Base-by-base conservation (phyloP, 1,284 basidiomycete species). In the Takashimella koratensis region DNA sequence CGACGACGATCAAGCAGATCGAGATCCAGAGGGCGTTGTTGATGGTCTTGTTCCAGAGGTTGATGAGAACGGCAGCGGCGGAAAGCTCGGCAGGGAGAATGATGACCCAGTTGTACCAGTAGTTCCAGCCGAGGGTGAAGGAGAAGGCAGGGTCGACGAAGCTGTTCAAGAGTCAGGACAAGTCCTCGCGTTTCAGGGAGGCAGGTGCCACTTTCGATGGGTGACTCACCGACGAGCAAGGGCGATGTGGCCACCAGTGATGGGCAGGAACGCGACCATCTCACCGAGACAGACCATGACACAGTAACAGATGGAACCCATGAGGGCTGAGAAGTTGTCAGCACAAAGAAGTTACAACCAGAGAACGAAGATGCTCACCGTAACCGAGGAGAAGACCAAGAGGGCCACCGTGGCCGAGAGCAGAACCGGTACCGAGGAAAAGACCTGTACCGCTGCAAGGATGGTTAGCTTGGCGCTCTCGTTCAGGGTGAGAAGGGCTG, bases 41-140 rank as follows among this genome's bases (percentile, higher is more conserved):
- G 59, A 86, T 77, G 22, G 74, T 66, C 4, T 73, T 63, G 66
- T 67, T 67, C 87, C 88, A 91, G 67, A 83, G 87, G 45, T 85
- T 81, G 64, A 91, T 85, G n/a, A 92, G 77, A 13, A 91, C 81
- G 2, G 88, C 81, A 1, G 86, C 82, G 21, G 88, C 88, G 53
- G 84, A 84, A 16, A 91, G 75, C 66, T 92, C 89, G 4, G 87
- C 86, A 3, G 89, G 88, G 21, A 90, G 78, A 52, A 88, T 73
- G 58, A 79, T 78, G 22, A 73, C 64, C 75, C 86, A 87, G 64
- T 84, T 86, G 69, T 86, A 87, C 83, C 85, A 86, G 68, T 88
- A 89, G 65, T 88, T 85, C 86, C 86, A 90, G 54, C 87, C 88
- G 83, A 87, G 84, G 13, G 88, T 82, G 65, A 90, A 90, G 1